Evolutionary conservation across 163 green algal genomes (phyloP).

Genomic region (Scenedesmus sp.): DNA sequence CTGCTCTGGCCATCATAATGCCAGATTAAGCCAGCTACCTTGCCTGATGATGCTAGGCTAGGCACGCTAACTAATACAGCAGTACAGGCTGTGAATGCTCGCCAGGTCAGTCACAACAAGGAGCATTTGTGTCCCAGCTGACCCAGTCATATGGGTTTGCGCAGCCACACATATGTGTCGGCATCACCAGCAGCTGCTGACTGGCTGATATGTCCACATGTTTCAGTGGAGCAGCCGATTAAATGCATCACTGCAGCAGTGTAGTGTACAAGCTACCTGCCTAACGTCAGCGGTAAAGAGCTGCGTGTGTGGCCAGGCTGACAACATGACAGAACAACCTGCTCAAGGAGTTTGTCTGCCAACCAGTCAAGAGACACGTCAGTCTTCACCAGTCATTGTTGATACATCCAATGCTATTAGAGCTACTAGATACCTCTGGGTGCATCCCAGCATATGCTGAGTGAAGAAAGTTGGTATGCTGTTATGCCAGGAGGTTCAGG

Average conservation of each 20-base stretch:
- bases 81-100: not conserved
- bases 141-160: not conserved
- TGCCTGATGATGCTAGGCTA: not conserved
- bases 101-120: not conserved
- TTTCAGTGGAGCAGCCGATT: not conserved
- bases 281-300: not conserved
- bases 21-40: not conserved
- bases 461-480: not conserved
- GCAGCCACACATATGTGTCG: not conserved
- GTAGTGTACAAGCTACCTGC: not conserved
- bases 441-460: not conserved
- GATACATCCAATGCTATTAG: not conserved
- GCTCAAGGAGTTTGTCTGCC: not conserved
- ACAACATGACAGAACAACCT: not conserved
- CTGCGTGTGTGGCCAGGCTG: not conserved
- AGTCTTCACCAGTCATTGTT: not conserved
- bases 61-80: not conserved
- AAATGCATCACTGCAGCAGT: not conserved
- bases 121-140: not conserved
- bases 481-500: not conserved
- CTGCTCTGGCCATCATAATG: not conserved
- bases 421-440: not conserved
- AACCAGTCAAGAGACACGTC: not conserved
- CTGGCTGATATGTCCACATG: not conserved
- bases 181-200: not conserved